These are phyloP conservation scores for Blastobotrys aristatus DNA, from an alignment of 1,139 yeast species.

Conservation along the genomic window DNA sequence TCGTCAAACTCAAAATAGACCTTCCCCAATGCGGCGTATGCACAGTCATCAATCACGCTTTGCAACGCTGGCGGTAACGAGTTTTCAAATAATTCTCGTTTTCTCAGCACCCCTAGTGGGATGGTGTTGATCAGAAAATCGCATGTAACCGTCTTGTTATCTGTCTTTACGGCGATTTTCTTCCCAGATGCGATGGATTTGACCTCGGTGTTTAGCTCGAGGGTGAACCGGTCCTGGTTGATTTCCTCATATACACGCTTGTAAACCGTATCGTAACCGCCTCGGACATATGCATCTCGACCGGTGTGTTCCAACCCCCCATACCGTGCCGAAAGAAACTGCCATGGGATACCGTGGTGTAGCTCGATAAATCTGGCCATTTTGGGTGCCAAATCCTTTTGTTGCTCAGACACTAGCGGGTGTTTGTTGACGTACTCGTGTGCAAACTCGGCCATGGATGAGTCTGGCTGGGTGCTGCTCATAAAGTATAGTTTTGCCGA, in stretches of 20 bases:
- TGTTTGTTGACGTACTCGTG: conserved; percentile 44
- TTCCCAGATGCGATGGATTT: conserved; percentile 34
- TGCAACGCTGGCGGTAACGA: conserved; percentile 46
- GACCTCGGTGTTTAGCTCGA: conserved; percentile 46
- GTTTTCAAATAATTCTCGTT: conserved; percentile 38
- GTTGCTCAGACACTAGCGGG: conserved; percentile 47
- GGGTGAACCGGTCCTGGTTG: conserved; percentile 16
- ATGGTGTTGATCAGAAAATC: conserved; percentile 55
- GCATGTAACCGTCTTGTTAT: conserved; percentile 29
- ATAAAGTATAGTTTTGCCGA: conserved; percentile 53
- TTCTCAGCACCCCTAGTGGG: conserved; percentile 60
- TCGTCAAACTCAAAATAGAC: conserved; percentile 64
- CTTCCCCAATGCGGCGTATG: conserved; percentile 73
- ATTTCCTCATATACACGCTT: conserved; percentile 17
- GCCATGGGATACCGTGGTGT: conserved; percentile 77
- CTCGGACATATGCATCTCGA: conserved; percentile 60
- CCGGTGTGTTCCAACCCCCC: conserved; percentile 67
- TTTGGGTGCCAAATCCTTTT: conserved; percentile 47
- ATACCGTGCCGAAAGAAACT: conserved; percentile 59
- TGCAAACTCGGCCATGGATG: conserved; percentile 47
- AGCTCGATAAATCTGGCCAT: conserved; percentile 56
- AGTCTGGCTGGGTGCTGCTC: conserved; percentile 45
- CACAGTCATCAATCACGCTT: conserved; percentile 46
- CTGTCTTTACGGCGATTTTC: conserved; percentile 20
- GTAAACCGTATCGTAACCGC: conserved; percentile 43